Evolutionary conservation across 2,329 filamentous ascomycete species (phyloP), one percentile per base, ranked within the genome.

Genomic region (Tolypocladium endophyticum): DNA sequence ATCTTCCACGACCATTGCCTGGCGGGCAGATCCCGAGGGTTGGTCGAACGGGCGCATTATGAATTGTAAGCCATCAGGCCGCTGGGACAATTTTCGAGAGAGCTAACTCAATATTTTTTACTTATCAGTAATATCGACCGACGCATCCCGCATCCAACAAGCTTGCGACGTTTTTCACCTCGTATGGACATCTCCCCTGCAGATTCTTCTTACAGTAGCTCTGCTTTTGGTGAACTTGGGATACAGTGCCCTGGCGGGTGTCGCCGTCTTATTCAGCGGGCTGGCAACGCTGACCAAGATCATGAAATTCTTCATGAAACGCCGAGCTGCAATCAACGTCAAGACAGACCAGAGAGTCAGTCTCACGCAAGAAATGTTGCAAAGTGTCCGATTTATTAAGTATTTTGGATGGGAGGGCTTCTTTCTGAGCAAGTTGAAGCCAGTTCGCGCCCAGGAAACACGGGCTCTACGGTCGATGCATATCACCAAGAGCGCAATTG

Each of bases 331-430:
- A 35, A 97, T 97, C 78, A 97, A 97, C 80, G 92, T 92, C 68
- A 84, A 97, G 61, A 97, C 93, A 2, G 93, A 97, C 70, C 89
- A 95, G 74, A 85, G 93, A 63, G 92, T 97, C 9, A 89, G 89
- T 57, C 77, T 97, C 36, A 97, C 92, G 0, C 92, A 97, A 70
- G 93, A 97, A 70, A 96, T 97, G 57, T 70, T 97, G 16, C 88
- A 92, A 65, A 90, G 90, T 0, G 92, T 97, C 28, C 85, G 92
- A 30, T 97, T 97, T 68, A 92, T 97, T 74, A 97, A 97, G 72
- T 97, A 86, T 72, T 97, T 97, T 70, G 92, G 92, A 9, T 97
- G 93, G 93, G 93, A 97, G 71, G 87, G 83, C 60, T 88, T 89
- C 39, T 97, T 97, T 69, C 77, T 97, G 16, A 80, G 86, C 56